Evolutionary conservation across 2,329 filamentous ascomycete genomes (phyloP), one percentile per base, ranked within the genome.

Genomic region (Westerdykella sp.): DNA sequence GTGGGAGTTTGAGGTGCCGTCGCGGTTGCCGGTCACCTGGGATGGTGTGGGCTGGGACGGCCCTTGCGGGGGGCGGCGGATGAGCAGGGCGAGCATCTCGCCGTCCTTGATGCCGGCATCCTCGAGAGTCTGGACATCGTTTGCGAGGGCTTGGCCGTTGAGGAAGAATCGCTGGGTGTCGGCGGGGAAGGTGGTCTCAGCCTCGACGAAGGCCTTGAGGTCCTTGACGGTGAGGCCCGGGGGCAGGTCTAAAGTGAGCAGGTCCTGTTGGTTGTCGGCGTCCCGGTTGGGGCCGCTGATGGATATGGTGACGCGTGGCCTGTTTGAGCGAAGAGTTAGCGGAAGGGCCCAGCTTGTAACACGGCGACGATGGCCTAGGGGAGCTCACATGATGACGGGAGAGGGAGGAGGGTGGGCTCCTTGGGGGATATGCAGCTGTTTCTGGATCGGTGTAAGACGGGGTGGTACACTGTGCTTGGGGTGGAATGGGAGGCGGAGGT

Each of bases 41-140:
- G 22, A 16, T 40, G 28, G 21, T 28, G 34, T 43, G 40, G 25
- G 16, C 43, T 47, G 34, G 57, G 39, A 14, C 32, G 32, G 32
- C n/a, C 32, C 32, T 15, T 53, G 59, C 49, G 42, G 58, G 45
- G 45, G 63, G 43, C 53, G 54, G 45, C 63, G 64, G 53, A 95
- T 84, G 63, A 95, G 85, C 54, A 97, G 78, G 23, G 86, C 88
- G 51, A 98, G 73, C 86, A 98, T 90, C 61, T 96, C 93, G 43
- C 88, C 88, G 69, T 97, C 87, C 39, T 75, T 79, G 56, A 98
- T 85, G 34, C 84, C 79, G 25, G 90, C 78, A 57, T 91, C 78
- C 54, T 89, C 80, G 61, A 98, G 78, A 3, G 89, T 95, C 66
- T 89, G 85, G 45, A 77, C 69, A 57, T 90, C 84, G 68, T 89